A percentile compares a stretch with the other conserved stretches of the same genome.
Evolutionary conservation across 495 filamentous ascomycete species (phyloP).

Genomic region (Parathielavia appendiculata): DNA sequence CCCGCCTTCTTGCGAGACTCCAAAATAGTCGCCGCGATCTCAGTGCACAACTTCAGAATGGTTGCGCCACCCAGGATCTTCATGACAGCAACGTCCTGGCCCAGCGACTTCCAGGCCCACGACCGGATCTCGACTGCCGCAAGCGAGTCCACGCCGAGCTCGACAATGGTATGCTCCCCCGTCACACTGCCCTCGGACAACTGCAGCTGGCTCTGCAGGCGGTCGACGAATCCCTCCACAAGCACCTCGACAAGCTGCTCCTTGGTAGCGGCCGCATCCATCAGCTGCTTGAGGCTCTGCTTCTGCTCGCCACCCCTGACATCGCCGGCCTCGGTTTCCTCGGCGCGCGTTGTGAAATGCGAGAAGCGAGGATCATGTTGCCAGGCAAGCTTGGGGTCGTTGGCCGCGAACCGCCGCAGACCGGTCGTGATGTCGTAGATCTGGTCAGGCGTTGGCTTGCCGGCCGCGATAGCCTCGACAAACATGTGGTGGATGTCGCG

Average conservation of each 20-base stretch:
- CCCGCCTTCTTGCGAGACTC: not conserved
- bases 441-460: slow-evolving; percentile 24
- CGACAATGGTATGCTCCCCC: slow-evolving; percentile 23
- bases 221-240: slow-evolving; percentile 21
- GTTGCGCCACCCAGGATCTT: slow-evolving; percentile 45
- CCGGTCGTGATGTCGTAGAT: slow-evolving; percentile 39
- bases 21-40: slow-evolving; percentile 18
- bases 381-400: slow-evolving; percentile 32
- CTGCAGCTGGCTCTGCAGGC: slow-evolving; percentile 32
- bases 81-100: slow-evolving; percentile 46
- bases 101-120: slow-evolving; percentile 44
- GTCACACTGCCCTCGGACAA: slow-evolving; percentile 27
- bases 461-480: slow-evolving; percentile 49
- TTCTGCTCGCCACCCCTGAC: not conserved
- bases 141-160: slow-evolving; percentile 47
- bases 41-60: slow-evolving; percentile 29
- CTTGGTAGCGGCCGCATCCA: slow-evolving; percentile 18
- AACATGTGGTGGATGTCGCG: slow-evolving; percentile 57
- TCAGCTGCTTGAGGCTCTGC: slow-evolving; percentile 24
- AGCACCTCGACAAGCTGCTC: slow-evolving; percentile 24
- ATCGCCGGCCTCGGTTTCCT: slow-evolving; percentile 2
- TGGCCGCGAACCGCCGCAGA: slow-evolving; percentile 31
- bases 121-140: slow-evolving; percentile 44
- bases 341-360: slow-evolving; percentile 27
- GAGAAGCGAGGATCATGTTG: slow-evolving; percentile 39